Conservation (phyloP, 2,329 filamentous ascomycete species). For the Plenodomus tracheiphilus region DNA sequence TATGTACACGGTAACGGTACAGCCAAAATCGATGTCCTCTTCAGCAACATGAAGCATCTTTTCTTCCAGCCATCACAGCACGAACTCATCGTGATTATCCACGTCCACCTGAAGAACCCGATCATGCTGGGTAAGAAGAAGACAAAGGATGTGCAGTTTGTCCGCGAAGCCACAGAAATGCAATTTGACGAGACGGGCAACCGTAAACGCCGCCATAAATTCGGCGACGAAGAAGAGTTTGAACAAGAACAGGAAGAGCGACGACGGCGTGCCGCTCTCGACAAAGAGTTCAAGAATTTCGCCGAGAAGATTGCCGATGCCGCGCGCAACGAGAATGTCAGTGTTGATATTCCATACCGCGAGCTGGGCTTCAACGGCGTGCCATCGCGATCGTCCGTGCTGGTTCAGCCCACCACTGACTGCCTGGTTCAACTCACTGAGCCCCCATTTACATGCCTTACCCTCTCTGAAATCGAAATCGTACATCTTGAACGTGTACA, state of each 20-base stretch:
- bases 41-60: conserved; percentile 97
- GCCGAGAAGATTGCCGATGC: conserved; percentile 97
- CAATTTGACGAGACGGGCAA: conserved; percentile 99
- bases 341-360: conserved; percentile 95
- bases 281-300: conserved; percentile 94
- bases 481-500: conserved; percentile 93
- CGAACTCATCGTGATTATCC: conserved; percentile 96
- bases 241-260: conserved; percentile 98
- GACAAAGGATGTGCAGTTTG: conserved; percentile 98
- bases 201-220: conserved; percentile 94
- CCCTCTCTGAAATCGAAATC: conserved; percentile 92
- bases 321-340: conserved; percentile 84
- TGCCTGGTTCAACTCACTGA: conserved; percentile 96
- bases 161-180: conserved; percentile 96
- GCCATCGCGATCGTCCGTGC: conserved; percentile 91
- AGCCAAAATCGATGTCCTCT: conserved; percentile 88
- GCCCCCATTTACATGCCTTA: conserved; percentile 94
- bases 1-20: conserved; percentile 79
- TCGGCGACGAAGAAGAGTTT: conserved; percentile 97
- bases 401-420: conserved; percentile 94
- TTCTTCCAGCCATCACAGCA: conserved; percentile 98
- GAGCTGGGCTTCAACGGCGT: conserved; percentile 97
- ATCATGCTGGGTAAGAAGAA: conserved; percentile 99
- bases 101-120: conserved; percentile 95
- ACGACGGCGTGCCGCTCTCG: conserved; percentile 84